Evolutionary conservation across 768 basidiomycete genomes (phyloP), one percentile per base, ranked within the genome.

Genomic region (Dioszegia hungarica): DNA sequence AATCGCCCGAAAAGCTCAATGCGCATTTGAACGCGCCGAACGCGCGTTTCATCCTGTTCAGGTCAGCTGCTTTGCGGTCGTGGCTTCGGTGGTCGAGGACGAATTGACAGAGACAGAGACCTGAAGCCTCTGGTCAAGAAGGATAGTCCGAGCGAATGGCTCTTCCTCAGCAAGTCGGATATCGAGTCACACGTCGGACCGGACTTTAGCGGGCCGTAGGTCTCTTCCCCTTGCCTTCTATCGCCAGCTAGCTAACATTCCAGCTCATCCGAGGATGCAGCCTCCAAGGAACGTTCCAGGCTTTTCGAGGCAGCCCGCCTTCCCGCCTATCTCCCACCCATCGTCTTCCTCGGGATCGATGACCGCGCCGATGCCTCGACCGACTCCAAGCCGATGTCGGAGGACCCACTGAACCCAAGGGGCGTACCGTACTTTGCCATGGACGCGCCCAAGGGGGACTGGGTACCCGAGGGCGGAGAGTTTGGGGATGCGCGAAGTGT

Each of bases 351-450:
- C 10, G 74, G 74, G 2, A 66, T 75, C 45, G 74, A 75, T 54
- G 74, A 75, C 33, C 58, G 72, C 3, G 53, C 64, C 2, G n/a
- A 40, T 31, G 59, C 59, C 10, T 57, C 64, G 2, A 28, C 63
- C 1, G 51, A 52, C 17, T 59, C 68, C 17, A 66, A 61, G 37
- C 85, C 86, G 0, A 82, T 84, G 2, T 84, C 86, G 43, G 85
- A 86, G 47, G 81, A 77, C 58, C 81, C 86, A 0, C 79, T 82
- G 49, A 83, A 86, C 44, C 78, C 92, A 24, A 76, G 86, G 28
- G 94, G 93, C n/a, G 85, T 81, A 1, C 85, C 90, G 0, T 93
- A 87, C 74, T 97, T 95, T 72, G 81, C 90, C 0, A 62, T 95
- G 59, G 91, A 95, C 69, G 80, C 80, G 24, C 80, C 83, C 52